Evolutionary conservation across 306 rosid genomes (phyloP), one percentile per base, ranked within the genome.

Genomic region (Malus sieversii): DNA sequence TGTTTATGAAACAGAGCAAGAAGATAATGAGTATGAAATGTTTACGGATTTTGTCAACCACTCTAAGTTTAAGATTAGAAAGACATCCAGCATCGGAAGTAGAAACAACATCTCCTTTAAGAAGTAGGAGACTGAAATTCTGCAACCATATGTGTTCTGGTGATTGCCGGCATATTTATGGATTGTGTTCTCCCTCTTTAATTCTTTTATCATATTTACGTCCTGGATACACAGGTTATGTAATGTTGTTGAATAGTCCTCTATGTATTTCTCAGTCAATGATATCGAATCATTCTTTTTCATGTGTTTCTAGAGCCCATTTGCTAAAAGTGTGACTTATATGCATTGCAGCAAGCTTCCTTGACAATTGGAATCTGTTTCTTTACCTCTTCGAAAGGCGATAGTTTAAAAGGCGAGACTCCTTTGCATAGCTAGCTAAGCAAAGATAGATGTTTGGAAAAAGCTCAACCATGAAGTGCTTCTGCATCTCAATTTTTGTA

Each of bases 51-150:
- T 72, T 77, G 60, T 81, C 19, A 48, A 66, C 11, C 76, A 72
- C 3, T 4, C 85, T 30, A 81, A 72, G 75, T 15, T 63, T 23
- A 77, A 60, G 73, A 77, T 81, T 59, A 46, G 78, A 27, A 77
- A 67, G 81, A 33, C 81, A 58, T 77, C 81, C 20, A 72, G 75
- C 38, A 29, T 81, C 52, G 72, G 85, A 57, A 77, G 78, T 71
- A 58, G 27, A 59, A 77, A 19, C 58, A 66, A 66, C 40, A 44
- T 72, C 78, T 81, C 84, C 32, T 76, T 81, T 33, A 42, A 77
- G 20, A 72, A 72, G 46, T 79, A 70, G 55, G 48, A 66, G 32
- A 77, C 27, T 38, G 22, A 59, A 45, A 22, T 19, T 61, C 44
- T 48, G 46, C 59, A 42, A 61, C 45, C 14, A 60, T 19, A 19